These are phyloP conservation scores for Lodderomyces parapsilosis DNA, from an alignment of 1,139 yeast genomes.

Conservation along the genomic window DNA sequence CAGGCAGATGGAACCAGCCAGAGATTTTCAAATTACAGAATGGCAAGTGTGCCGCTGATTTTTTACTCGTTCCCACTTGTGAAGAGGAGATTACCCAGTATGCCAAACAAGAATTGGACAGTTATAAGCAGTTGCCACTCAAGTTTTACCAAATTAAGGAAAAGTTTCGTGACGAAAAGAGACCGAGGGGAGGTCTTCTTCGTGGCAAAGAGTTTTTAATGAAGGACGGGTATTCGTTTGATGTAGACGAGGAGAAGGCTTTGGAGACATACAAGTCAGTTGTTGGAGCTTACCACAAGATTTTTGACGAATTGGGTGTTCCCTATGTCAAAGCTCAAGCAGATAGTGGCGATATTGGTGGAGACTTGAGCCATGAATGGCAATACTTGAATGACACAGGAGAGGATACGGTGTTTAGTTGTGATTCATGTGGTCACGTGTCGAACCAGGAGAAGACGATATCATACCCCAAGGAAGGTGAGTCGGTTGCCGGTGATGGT, in stretches of 20 bases:
- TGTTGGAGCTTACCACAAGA: constrained; percentile 58
- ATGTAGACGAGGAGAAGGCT: constrained; percentile 54
- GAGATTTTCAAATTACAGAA: constrained; percentile 62
- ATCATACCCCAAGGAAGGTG: constrained; percentile 39
- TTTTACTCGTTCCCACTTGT: constrained; percentile 82
- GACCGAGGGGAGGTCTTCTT: constrained; percentile 89
- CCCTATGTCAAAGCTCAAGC: constrained; percentile 85
- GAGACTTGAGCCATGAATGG: constrained; percentile 86
- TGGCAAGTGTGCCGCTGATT: constrained; percentile 30
- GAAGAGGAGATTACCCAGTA: constrained; percentile 87
- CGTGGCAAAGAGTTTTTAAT: constrained; percentile 87
- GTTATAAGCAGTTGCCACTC: constrained; percentile 73
- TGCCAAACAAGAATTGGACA: constrained; percentile 45
- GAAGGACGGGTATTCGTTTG: constrained; percentile 96
- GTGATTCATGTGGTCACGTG: constrained; percentile 60
- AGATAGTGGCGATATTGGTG: constrained; percentile 93
- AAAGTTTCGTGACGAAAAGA: constrained; percentile 81
- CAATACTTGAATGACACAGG: constrained; percentile 74
- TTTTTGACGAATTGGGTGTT: constrained; percentile 67
- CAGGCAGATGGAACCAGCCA: constrained; percentile 67
- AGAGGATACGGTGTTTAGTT: constrained; percentile 73
- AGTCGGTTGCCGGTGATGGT: constrained; percentile 11
- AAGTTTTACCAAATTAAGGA: constrained; percentile 76
- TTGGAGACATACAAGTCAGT: constrained; percentile 60
- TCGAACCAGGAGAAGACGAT: constrained; percentile 74